Conservation (phyloP, 164 flowering plant species). For the Vitis rupestris region DNA sequence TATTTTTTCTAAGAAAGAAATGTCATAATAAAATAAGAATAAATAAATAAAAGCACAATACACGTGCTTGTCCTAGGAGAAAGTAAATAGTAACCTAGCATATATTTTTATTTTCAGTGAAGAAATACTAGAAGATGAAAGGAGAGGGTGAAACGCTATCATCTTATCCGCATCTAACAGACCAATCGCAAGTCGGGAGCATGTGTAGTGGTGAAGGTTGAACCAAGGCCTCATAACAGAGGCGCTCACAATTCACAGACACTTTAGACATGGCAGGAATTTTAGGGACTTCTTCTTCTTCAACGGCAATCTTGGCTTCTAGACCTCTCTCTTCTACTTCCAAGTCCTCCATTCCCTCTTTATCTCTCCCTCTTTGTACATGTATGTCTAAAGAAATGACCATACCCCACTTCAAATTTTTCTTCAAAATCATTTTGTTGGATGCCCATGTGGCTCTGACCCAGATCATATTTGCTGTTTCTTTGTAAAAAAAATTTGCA, state of each 20-base stretch:
- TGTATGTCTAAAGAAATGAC: not conserved
- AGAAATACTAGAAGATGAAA: not conserved
- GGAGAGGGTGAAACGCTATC: constrained; percentile 20
- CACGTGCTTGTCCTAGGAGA: no score
- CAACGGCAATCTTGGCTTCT: constrained; percentile 38
- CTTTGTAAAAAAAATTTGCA: not conserved
- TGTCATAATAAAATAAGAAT: no score
- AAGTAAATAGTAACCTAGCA: no score
- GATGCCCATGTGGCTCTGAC: not conserved
- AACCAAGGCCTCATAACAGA: no score
- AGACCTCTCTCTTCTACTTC: constrained; percentile 35
- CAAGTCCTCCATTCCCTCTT: constrained; percentile 27
- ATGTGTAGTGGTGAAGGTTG: constrained; percentile 1
- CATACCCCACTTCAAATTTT: not conserved
- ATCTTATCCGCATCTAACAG: constrained; percentile 25
- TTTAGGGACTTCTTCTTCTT: constrained; percentile 34
- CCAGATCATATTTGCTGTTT: not conserved
- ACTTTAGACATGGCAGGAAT: constrained; percentile 27
- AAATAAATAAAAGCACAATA: no score
- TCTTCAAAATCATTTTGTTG: not conserved
- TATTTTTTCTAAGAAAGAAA: no score
- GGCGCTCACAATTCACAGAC: not conserved
- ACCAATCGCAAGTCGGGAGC: constrained; percentile 17
- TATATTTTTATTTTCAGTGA: not conserved
- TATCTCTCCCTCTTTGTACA: constrained; percentile 35